Evolutionary conservation across 805 yeast genomes (phyloP).

Genomic region (Trichomonascus vanleenenianus): DNA sequence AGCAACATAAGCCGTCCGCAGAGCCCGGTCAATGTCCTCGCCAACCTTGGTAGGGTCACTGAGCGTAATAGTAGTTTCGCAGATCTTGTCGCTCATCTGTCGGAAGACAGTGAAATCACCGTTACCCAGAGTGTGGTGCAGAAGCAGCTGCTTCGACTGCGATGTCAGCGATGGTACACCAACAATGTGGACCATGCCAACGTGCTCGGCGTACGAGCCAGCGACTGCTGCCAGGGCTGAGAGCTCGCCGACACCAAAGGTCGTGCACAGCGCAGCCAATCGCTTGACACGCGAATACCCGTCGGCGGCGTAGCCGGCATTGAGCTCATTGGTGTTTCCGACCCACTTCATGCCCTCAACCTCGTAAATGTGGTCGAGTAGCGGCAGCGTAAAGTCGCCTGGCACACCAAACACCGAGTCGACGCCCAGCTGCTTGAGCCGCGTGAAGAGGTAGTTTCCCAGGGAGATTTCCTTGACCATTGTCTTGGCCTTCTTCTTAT

Average conservation of each 20-base stretch:
- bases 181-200: slow-evolving; percentile 75
- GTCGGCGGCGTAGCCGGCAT: slow-evolving; percentile 84
- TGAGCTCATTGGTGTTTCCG: slow-evolving; percentile 84
- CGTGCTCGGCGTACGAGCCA: slow-evolving; percentile 85
- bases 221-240: slow-evolving; percentile 81
- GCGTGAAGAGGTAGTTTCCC: slow-evolving; percentile 72
- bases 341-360: slow-evolving; percentile 67
- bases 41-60: slow-evolving; percentile 62
- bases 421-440: slow-evolving; percentile 65
- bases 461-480: slow-evolving; percentile 37
- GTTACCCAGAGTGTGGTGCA: slow-evolving; percentile 81
- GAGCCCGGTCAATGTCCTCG: slow-evolving; percentile 62
- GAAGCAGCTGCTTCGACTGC: slow-evolving; percentile 60
- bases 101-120: slow-evolving; percentile 75
- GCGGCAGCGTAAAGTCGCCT: slow-evolving; percentile 50
- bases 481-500: slow-evolving; percentile 2
- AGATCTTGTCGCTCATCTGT: slow-evolving; percentile 68
- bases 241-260: slow-evolving; percentile 88
- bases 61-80: slow-evolving; percentile 57
- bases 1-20: slow-evolving; percentile 58
- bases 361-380: slow-evolving; percentile 61
- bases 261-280: slow-evolving; percentile 65
- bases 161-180: slow-evolving; percentile 78
- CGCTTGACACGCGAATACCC: slow-evolving; percentile 82
- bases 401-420: slow-evolving; percentile 48